Conservation (phyloP, 371 early-diverging fungal genomes). For the Mortierella sp. region DNA sequence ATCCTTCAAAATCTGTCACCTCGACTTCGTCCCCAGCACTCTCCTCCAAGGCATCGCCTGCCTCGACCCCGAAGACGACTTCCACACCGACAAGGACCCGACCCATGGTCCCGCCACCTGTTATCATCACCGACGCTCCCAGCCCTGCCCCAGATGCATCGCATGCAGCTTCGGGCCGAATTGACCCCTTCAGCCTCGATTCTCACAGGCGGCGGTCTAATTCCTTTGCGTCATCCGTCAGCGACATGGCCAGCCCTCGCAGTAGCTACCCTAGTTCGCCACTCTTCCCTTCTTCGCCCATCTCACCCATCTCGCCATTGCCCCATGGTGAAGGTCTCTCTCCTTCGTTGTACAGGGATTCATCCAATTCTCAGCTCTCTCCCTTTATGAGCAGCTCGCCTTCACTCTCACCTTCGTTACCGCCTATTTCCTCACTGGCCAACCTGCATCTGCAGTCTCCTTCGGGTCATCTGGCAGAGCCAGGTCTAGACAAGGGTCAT, state of each 20-base stretch:
- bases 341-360: background rate
- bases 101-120: slow-evolving; percentile 16
- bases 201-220: slow-evolving; percentile 8
- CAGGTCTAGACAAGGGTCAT: slow-evolving; percentile 5
- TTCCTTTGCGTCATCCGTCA: background rate
- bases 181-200: slow-evolving; percentile 14
- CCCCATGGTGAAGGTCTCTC: slow-evolving; percentile 14
- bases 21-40: slow-evolving; percentile 6
- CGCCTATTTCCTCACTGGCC: slow-evolving; percentile 41
- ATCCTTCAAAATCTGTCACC: slow-evolving; percentile 5
- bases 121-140: slow-evolving; percentile 30
- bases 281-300: slow-evolving; percentile 24
- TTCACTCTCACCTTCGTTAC: slow-evolving; percentile 19
- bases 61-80: slow-evolving; percentile 14
- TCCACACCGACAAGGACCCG: slow-evolving; percentile 14
- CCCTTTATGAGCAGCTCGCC: slow-evolving; percentile 12
- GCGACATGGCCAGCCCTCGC: background rate
- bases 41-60: background rate
- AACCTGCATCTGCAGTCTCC: slow-evolving; percentile 33
- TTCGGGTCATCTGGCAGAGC: background rate
- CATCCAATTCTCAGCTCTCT: slow-evolving; percentile 11
- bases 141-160: slow-evolving; percentile 16
- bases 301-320: slow-evolving; percentile 19
- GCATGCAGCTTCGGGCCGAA: too few relatives aligned
- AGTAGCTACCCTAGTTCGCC: slow-evolving; percentile 8